Evolutionary conservation across 2,329 filamentous ascomycete genomes (phyloP).

Genomic region (Macrophomina pseudophaseolina): DNA sequence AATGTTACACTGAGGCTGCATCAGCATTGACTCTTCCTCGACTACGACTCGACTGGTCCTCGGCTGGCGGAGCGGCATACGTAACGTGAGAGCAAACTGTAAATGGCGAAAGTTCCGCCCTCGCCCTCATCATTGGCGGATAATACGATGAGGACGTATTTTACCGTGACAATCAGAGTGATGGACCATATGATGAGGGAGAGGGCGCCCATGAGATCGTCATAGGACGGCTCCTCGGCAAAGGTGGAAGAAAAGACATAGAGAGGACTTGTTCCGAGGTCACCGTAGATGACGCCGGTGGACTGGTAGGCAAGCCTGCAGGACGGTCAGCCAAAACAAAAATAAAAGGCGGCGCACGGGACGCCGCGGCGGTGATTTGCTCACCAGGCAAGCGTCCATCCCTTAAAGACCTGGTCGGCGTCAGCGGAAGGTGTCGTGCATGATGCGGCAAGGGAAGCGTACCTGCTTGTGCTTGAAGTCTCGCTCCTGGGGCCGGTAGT

Average conservation of each 20-base stretch:
- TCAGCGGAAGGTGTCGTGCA: neutral
- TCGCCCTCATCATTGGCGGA: constrained; percentile 73
- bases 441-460: neutral
- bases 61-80: constrained; percentile 39
- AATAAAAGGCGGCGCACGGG: constrained; percentile 28
- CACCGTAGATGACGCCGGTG: constrained; percentile 71
- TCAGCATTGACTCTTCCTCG: neutral
- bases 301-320: constrained; percentile 66
- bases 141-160: constrained; percentile 71
- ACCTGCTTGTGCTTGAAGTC: constrained; percentile 30
- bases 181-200: constrained; percentile 74
- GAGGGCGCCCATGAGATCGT: constrained; percentile 67
- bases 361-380: neutral
- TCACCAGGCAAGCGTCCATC: constrained; percentile 28
- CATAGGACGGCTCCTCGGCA: constrained; percentile 57
- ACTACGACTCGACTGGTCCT: neutral
- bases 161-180: constrained; percentile 71
- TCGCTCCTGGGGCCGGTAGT: constrained; percentile 22
- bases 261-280: constrained; percentile 70
- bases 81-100: constrained; percentile 65
- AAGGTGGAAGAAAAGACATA: constrained; percentile 76
- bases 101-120: constrained; percentile 71
- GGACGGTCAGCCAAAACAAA: constrained; percentile 7
- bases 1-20: constrained; percentile 58
- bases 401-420: constrained; percentile 26